These are phyloP conservation scores for Mucor irregularis DNA, from an alignment of 371 early-diverging fungal genomes.

Conservation along the genomic window DNA sequence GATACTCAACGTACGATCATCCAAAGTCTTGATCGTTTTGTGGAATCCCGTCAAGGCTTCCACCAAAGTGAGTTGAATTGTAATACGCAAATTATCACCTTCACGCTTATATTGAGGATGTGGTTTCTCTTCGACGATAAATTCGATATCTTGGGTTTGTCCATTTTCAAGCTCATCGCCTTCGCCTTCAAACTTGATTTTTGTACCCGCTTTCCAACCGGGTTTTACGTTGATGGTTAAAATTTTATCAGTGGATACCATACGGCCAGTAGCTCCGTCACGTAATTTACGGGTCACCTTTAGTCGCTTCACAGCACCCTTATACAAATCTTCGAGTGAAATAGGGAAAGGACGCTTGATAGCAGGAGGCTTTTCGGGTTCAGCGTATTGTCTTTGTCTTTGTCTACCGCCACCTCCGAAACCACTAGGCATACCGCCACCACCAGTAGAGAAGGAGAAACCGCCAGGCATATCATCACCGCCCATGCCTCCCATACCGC, in stretches of 20 bases:
- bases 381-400: background rate
- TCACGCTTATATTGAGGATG: constrained; percentile 86
- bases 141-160: constrained; percentile 86
- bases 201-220: constrained; percentile 99
- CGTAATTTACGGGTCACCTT: constrained; percentile 85
- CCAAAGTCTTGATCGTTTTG: constrained; percentile 74
- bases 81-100: constrained; percentile 82
- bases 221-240: constrained; percentile 89
- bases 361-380: constrained; percentile 53
- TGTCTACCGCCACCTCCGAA: constrained; percentile 3
- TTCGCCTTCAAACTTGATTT: constrained; percentile 90
- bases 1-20: constrained; percentile 74
- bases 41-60: constrained; percentile 88
- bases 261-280: constrained; percentile 49
- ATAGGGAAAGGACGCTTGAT: constrained; percentile 74
- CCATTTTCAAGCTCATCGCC: constrained; percentile 91
- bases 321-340: constrained; percentile 93
- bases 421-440: constrained; percentile 15
- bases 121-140: constrained; percentile 94
- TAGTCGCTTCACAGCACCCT: constrained; percentile 87
- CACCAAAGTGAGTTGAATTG: constrained; percentile 66
- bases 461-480: constrained; percentile 16
- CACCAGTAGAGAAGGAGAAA: constrained; percentile 9
- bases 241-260: constrained; percentile 74
- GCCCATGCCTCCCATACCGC: constrained; percentile 11